Evolutionary conservation across 805 yeast species (phyloP).

Genomic region (Wickerhamiella brachini): DNA sequence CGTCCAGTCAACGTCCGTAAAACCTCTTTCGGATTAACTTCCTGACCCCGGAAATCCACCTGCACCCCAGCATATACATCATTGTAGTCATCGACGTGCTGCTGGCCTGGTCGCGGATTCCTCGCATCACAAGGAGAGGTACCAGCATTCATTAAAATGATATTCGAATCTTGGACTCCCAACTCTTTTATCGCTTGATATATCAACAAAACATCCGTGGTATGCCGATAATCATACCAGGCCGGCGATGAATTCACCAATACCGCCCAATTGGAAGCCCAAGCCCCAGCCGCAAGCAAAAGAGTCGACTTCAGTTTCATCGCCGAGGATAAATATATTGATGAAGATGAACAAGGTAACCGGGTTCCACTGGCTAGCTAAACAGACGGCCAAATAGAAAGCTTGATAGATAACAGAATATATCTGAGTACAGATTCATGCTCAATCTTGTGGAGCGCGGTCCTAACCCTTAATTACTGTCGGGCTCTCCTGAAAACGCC

Average conservation of each 20-base stretch:
- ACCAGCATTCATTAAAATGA: not conserved
- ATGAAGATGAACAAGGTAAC: not conserved
- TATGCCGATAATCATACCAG: constrained; percentile 2
- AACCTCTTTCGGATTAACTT: not conserved
- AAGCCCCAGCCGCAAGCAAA: not conserved
- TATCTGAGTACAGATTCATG: not conserved
- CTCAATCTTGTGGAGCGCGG: not conserved
- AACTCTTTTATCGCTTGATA: not conserved
- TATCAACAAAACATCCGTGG: not conserved
- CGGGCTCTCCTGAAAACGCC: not conserved
- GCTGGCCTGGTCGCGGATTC: not conserved
- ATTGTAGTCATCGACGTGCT: not conserved
- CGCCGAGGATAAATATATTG: too few species aligned
- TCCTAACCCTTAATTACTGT: not conserved
- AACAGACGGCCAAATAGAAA: too few species aligned
- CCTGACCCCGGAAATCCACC: not conserved
- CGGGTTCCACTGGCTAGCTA: too few species aligned
- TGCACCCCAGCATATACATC: not conserved
- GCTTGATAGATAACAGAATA: too few species aligned
- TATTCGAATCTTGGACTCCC: not conserved
- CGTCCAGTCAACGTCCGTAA: not conserved
- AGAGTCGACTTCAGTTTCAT: too few species aligned
- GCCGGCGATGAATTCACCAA: not conserved
- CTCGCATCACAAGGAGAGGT: not conserved
- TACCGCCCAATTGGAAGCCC: not conserved